These are phyloP conservation scores for Silene uniflora DNA, from an alignment of 148 eudicot genomes.

Conservation along the genomic window DNA sequence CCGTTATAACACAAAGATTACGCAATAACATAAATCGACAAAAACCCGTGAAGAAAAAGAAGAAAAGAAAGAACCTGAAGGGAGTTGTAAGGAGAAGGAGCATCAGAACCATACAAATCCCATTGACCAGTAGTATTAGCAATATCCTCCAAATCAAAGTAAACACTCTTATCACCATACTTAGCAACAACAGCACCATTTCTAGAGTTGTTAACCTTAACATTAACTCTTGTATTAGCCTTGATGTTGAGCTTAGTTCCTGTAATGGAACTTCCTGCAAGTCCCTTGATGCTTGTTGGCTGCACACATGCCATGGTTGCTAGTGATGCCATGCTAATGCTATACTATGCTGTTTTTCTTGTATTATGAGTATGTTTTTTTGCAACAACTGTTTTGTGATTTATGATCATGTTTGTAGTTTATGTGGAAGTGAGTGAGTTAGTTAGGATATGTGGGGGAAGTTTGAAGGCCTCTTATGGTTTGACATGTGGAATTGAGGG, in stretches of 20 bases:
- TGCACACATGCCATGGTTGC: slow-evolving; percentile 75
- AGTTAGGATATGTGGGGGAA: slow-evolving; percentile 25
- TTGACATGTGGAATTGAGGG: slow-evolving; percentile 39
- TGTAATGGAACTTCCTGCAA: slow-evolving; percentile 79
- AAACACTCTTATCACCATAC: slow-evolving; percentile 94
- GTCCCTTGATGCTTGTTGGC: slow-evolving; percentile 66
- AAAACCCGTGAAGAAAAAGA: not conserved
- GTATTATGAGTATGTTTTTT: not conserved
- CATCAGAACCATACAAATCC: slow-evolving; percentile 98
- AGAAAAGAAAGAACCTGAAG: slow-evolving; percentile 63
- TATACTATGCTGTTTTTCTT: not conserved
- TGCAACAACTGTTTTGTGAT: not conserved
- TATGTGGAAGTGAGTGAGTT: slow-evolving; percentile 31
- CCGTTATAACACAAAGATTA: too few species aligned
- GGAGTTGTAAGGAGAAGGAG: slow-evolving; percentile 96
- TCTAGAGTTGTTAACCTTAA: slow-evolving; percentile 49
- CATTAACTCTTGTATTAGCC: slow-evolving; percentile 36
- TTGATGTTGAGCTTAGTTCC: slow-evolving; percentile 66
- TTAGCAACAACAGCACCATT: slow-evolving; percentile 78
- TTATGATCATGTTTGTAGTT: slow-evolving; percentile 14
- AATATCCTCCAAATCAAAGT: slow-evolving; percentile 92
- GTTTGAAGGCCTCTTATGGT: slow-evolving; percentile 31
- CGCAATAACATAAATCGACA: too few species aligned
- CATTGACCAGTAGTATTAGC: slow-evolving; percentile 97
- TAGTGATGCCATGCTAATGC: slow-evolving; percentile 78